Percentiles rank a stretch among this genome's conserved stretches.
Conservation (phyloP, 805 yeast species). For the Ogataea corticis region DNA sequence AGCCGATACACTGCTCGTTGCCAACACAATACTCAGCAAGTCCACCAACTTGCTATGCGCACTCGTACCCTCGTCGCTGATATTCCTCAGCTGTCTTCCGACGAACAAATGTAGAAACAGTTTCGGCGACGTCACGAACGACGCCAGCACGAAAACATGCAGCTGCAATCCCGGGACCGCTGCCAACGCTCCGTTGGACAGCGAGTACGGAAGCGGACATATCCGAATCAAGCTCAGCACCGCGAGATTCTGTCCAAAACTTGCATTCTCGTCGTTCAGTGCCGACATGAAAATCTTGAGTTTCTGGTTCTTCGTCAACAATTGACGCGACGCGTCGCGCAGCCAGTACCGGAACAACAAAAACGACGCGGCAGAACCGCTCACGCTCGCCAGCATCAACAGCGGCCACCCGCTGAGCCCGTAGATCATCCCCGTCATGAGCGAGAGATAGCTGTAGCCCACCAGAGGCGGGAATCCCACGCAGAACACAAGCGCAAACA, state of each 20-base stretch:
- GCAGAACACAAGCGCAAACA: conserved; percentile 54
- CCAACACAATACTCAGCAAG: conserved; percentile 55
- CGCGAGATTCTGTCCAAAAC: conserved; percentile 55
- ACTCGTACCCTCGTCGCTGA: conserved; percentile 58
- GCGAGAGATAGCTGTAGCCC: conserved; percentile 73
- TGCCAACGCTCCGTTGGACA: conserved; percentile 90
- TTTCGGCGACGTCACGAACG: conserved; percentile 79
- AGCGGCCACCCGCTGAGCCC: conserved; percentile 87
- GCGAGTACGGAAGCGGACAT: conserved; percentile 91
- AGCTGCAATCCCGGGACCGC: conserved; percentile 76
- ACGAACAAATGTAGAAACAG: conserved; percentile 71
- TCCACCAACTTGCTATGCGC: conserved; percentile 56
- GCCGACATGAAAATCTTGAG: conserved; percentile 76
- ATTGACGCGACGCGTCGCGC: conserved; percentile 52
- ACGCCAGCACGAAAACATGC: conserved; percentile 65
- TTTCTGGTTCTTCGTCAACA: conserved; percentile 61
- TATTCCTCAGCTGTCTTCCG: conserved; percentile 69
- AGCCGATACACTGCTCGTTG: conserved; percentile 51
- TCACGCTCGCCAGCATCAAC: conserved; percentile 63
- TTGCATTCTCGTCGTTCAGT: conserved; percentile 50
- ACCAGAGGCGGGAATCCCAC: conserved; percentile 90
- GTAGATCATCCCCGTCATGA: conserved; percentile 75
- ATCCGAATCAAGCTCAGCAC: conserved; percentile 72
- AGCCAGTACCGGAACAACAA: conserved; percentile 62
- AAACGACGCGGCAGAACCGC: conserved; percentile 79